Percentiles rank a stretch among this genome's conserved stretches.
Conservation (phyloP, 495 filamentous ascomycete genomes). For the Penicillium riverlandense region DNA sequence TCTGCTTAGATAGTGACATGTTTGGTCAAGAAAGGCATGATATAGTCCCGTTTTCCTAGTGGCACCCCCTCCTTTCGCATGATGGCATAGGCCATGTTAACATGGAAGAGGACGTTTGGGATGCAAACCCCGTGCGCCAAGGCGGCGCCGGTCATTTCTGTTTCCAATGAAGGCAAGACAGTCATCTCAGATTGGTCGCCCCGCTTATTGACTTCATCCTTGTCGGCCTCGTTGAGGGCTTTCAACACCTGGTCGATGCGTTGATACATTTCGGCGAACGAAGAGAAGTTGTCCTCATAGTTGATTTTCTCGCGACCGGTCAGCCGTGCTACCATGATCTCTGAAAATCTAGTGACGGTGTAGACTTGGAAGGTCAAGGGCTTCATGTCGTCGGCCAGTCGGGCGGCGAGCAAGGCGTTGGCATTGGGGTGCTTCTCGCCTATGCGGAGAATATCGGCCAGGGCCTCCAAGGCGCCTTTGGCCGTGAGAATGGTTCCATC, state of each 20-base stretch:
- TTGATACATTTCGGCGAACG: constrained; percentile 25
- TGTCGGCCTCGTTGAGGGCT: constrained; percentile 23
- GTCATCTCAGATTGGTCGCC: constrained; percentile 2
- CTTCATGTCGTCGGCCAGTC: constrained; percentile 36
- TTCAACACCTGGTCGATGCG: constrained; percentile 33
- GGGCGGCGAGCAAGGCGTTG: constrained; percentile 10
- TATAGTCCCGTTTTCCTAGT: constrained; percentile 32
- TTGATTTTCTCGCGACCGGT: constrained; percentile 17
- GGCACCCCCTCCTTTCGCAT: constrained; percentile 47
- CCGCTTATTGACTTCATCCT: constrained; percentile 20
- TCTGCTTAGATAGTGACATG: no score
- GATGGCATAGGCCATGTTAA: constrained; percentile 47
- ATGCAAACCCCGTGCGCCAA: constrained; percentile 29
- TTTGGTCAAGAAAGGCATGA: no score
- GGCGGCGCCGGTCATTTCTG: constrained; percentile 2
- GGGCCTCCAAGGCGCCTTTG: constrained; percentile 12
- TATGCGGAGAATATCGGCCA: constrained; percentile 16
- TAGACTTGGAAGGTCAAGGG: constrained; percentile 38
- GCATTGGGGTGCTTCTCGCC: constrained; percentile 14
- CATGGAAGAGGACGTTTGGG: constrained; percentile 54
- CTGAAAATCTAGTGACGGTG: constrained; percentile 19
- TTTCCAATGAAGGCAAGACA: not conserved
- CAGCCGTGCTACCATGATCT: constrained; percentile 18
- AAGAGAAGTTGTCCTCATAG: constrained; percentile 26
- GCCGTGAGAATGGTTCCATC: constrained; percentile 21